Evolutionary conservation across 352 stramenopile species (phyloP).

Genomic region (Phytophthora fragariae): DNA sequence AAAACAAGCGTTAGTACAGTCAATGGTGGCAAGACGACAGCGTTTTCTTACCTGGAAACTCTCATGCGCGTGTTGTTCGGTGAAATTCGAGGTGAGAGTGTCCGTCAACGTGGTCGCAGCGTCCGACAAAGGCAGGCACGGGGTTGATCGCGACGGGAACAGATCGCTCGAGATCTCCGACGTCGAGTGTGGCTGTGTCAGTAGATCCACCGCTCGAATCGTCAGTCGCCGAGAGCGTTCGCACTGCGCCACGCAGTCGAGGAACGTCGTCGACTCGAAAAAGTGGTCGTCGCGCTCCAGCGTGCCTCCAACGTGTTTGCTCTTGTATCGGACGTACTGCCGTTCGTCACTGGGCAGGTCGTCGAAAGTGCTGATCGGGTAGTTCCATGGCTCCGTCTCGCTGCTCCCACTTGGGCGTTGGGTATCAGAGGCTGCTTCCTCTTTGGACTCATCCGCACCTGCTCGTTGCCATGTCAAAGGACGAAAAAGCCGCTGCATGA

Average conservation of each 20-base stretch:
- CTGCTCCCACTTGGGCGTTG: slow-evolving; percentile 18
- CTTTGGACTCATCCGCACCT: neutral
- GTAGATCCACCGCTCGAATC: slow-evolving; percentile 58
- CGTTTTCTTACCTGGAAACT: slow-evolving; percentile 40
- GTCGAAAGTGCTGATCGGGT: slow-evolving; percentile 72
- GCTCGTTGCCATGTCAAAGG: slow-evolving; percentile 5
- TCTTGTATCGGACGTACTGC: slow-evolving; percentile 68
- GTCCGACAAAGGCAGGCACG: slow-evolving; percentile 29
- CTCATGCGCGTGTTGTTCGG: slow-evolving; percentile 36
- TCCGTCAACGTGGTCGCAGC: slow-evolving; percentile 30
- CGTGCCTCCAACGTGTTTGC: slow-evolving; percentile 61
- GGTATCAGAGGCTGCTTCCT: neutral
- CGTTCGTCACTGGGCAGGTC: slow-evolving; percentile 64
- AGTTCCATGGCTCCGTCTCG: slow-evolving; percentile 61
- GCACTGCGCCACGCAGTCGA: slow-evolving; percentile 74
- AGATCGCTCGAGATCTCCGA: neutral
- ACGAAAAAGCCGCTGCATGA: slow-evolving; percentile 44
- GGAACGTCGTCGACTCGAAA: slow-evolving; percentile 67
- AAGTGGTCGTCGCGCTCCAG: slow-evolving; percentile 71
- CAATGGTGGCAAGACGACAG: neutral
- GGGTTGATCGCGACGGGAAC: slow-evolving; percentile 20
- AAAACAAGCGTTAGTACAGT: neutral
- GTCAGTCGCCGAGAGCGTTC: slow-evolving; percentile 70
- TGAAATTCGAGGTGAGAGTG: slow-evolving; percentile 54
- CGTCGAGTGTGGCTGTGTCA: slow-evolving; percentile 16